Conservation (phyloP, 1,284 basidiomycete species). For the Pseudozyma hubeiensis region DNA sequence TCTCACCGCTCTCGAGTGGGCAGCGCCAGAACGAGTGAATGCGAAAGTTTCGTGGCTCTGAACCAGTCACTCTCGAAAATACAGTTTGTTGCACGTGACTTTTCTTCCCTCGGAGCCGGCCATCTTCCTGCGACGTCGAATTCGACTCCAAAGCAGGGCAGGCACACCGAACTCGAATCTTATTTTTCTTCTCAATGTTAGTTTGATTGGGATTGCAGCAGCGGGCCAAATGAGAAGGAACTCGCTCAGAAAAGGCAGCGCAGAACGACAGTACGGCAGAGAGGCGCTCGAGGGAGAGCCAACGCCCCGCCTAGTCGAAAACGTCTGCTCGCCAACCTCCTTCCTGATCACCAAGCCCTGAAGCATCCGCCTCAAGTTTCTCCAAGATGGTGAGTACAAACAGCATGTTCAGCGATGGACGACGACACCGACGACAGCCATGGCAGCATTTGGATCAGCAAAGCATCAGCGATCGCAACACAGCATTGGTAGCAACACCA, state of each 20-base stretch:
- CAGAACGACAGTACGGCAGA: background rate
- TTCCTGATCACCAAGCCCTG: slow-evolving; percentile 52
- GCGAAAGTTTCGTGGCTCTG: background rate
- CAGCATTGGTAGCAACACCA: background rate
- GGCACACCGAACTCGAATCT: too few species aligned
- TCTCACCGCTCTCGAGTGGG: too few species aligned
- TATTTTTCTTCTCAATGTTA: background rate
- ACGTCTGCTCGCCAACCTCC: slow-evolving; percentile 24
- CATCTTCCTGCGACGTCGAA: too few species aligned
- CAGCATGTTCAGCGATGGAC: slow-evolving; percentile 7
- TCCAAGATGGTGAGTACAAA: slow-evolving; percentile 51
- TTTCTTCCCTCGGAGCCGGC: background rate
- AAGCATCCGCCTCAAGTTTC: slow-evolving; percentile 52
- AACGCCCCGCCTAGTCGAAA: slow-evolving; percentile 9
- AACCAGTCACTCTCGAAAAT: background rate
- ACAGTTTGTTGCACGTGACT: background rate
- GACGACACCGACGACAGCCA: background rate
- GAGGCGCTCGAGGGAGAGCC: background rate
- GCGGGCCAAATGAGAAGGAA: background rate
- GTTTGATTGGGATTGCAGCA: background rate
- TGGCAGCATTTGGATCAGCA: background rate
- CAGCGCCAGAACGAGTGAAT: too few species aligned
- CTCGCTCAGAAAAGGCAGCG: background rate
- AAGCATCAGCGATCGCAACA: background rate
- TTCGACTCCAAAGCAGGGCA: too few species aligned